Percentiles rank a stretch among this genome's conserved stretches.
Conservation (phyloP, 257 asterid genomes). For the Primulina tabacum region DNA sequence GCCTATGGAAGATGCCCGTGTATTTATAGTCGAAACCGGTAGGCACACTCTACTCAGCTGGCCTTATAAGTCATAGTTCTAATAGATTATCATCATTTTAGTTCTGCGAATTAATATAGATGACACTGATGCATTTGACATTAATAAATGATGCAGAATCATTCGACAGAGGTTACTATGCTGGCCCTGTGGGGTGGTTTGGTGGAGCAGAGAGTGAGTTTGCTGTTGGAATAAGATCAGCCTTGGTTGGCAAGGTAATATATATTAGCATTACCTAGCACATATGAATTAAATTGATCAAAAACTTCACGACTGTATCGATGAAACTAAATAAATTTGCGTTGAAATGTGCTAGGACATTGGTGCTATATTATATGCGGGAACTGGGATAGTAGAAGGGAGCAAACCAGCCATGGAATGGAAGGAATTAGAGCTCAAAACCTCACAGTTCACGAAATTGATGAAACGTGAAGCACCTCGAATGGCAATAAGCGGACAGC, state of each 20-base stretch:
- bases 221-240: conserved; percentile 96
- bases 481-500: background rate
- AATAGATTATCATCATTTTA: background rate
- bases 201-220: conserved; percentile 96
- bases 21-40: conserved; percentile 77
- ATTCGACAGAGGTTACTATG: conserved; percentile 98
- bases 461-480: background rate
- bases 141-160: conserved; percentile 47
- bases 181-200: conserved; percentile 99
- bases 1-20: conserved; percentile 84
- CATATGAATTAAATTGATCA: background rate
- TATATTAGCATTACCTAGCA: background rate
- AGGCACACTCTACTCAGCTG: background rate
- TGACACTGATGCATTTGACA: background rate
- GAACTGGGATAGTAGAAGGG: conserved; percentile 93
- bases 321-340: conserved; percentile 19
- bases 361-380: conserved; percentile 91
- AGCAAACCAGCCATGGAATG: conserved; percentile 80
- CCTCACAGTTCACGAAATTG: conserved; percentile 45
- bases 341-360: conserved; percentile 37
- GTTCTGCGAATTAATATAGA: background rate
- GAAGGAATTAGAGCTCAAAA: conserved; percentile 95
- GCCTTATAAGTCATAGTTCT: background rate
- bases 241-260: conserved; percentile 84
- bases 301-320: background rate